Evolutionary conservation across 192 early-diverging fungal genomes (phyloP).

Genomic region (Coemansia nantahalensis): DNA sequence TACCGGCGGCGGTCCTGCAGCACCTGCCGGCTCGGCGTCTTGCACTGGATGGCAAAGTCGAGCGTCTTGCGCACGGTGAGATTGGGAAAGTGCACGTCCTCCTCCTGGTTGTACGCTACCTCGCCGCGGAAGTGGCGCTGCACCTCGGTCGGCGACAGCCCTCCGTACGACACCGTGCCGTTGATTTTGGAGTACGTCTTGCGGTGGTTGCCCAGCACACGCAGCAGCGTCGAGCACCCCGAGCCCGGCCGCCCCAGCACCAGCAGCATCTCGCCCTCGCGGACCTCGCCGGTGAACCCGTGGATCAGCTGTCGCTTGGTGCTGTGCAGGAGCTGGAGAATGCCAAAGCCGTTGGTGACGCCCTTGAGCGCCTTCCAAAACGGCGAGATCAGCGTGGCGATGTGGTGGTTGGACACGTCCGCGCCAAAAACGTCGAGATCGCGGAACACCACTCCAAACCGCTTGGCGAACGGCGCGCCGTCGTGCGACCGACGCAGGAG

Average conservation of each 20-base stretch:
- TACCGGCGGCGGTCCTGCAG: slow-evolving; percentile 62
- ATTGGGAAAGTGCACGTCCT: slow-evolving; percentile 77
- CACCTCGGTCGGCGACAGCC: slow-evolving; percentile 61
- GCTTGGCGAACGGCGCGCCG: slow-evolving; percentile 48
- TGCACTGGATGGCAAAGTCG: slow-evolving; percentile 72
- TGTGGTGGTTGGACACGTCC: slow-evolving; percentile 31
- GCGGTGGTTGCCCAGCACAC: slow-evolving; percentile 62
- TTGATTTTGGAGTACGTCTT: slow-evolving; percentile 54
- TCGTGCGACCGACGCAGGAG: slow-evolving; percentile 29
- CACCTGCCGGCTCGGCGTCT: slow-evolving; percentile 68
- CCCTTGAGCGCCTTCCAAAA: slow-evolving; percentile 29
- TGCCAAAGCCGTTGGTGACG: slow-evolving; percentile 22
- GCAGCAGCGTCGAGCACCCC: slow-evolving; percentile 65
- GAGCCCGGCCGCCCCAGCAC: slow-evolving; percentile 68
- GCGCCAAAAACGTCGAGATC: slow-evolving; percentile 40
- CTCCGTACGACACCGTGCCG: slow-evolving; percentile 66
- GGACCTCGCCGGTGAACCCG: slow-evolving; percentile 61
- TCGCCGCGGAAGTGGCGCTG: slow-evolving; percentile 64
- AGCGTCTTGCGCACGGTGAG: slow-evolving; percentile 77
- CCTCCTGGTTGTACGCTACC: slow-evolving; percentile 78
- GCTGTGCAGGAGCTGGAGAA: slow-evolving; percentile 2
- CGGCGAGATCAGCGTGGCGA: slow-evolving; percentile 40
- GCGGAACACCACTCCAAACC: slow-evolving; percentile 43
- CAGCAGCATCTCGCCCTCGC: slow-evolving; percentile 70
- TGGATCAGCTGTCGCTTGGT: slow-evolving; percentile 52